These are phyloP conservation scores for Ophiognomonia clavigignenti-juglandacearum DNA, from an alignment of 2,329 filamentous ascomycete species.

Conservation along the genomic window DNA sequence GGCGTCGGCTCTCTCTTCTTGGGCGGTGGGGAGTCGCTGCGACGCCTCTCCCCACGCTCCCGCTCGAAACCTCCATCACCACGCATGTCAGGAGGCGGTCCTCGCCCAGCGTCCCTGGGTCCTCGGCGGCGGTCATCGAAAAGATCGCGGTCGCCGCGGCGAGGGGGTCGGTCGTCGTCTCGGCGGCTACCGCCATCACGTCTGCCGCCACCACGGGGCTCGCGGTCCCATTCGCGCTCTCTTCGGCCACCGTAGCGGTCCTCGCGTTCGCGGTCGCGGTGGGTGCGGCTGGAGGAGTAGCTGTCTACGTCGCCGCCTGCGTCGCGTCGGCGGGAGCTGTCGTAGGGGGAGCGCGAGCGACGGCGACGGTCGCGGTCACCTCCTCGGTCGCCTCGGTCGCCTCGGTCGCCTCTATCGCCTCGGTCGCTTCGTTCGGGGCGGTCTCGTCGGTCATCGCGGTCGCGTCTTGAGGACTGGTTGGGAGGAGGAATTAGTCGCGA, in stretches of 20 bases:
- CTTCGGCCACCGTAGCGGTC: conserved; percentile 67
- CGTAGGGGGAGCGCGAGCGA: conserved; percentile 82
- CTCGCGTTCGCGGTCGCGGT: conserved; percentile 88
- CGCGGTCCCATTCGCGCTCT: conserved; percentile 30
- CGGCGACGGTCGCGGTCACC: conserved; percentile 49
- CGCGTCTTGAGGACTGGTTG: conserved; percentile 25
- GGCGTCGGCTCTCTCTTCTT: conserved; percentile 96
- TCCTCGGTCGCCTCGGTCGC: conserved; percentile 27
- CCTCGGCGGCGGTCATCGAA: conserved; percentile 56
- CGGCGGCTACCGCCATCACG: conserved; percentile 59
- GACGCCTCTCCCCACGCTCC: conserved; percentile 50
- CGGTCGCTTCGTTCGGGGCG: conserved; percentile 57
- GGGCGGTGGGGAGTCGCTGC: conserved; percentile 73
- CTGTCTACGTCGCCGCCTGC: conserved; percentile 67
- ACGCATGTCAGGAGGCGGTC: conserved; percentile 20
- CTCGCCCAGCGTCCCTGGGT: conserved; percentile 31
- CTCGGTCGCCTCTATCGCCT: conserved; percentile 27
- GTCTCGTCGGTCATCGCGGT: conserved; percentile 32
- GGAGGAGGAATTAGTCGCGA: conserved; percentile 5
- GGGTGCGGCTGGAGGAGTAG: conserved; percentile 89
- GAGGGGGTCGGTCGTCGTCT: conserved; percentile 54
- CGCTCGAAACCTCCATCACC: conserved; percentile 34
- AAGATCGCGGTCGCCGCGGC: conserved; percentile 53
- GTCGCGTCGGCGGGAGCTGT: conserved; percentile 67
- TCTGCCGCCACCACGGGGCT: conserved; percentile 42